Evolutionary conservation across 108 stramenopile genomes (phyloP), one percentile per base, ranked within the genome.

Genomic region (Hondaea fermentalgiana): DNA sequence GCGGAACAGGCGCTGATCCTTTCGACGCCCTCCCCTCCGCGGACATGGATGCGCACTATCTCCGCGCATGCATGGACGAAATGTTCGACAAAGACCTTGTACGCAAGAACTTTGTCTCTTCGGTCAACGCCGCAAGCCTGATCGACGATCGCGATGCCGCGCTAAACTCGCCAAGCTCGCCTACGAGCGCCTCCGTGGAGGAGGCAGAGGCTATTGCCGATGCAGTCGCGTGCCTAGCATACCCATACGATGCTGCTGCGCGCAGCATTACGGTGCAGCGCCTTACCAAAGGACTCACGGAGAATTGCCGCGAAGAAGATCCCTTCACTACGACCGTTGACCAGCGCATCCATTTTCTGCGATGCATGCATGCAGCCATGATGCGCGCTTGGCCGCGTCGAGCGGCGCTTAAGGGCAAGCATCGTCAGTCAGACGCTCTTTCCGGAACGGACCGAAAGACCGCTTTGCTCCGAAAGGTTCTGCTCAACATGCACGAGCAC

Each of bases 361-460:
- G 89, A 8, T 89, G 91, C 69, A 89, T 90, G 25, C 88, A 91
- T 83, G 91, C 90, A 1, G 91, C 91, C 28, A 91, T 91, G 91
- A 89, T 88, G 60, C 90, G 91, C 23, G 76, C 76, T 12, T 83
- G 76, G 76, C 76, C 76, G 28, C 76, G 51, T 6, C 76, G 51
- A 6, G 45, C 76, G 12, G 51, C 45, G 51, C 45, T 83, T 2
- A 53, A 53, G 23, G 76, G 35, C 12, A 16, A 8, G 8, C 12
- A 14, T 42, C 8, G 10, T 14, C 64, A 69, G 42, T 1, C 25
- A 6, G 64, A 17, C 25, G 42, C 14, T 42, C 25, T 8, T 14
- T 12, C 17, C 3, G 25, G 21, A 8, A 23, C 25, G 25, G 64
- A 69, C 4, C 64, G 64, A 14, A 69, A 69, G 64, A 42, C 64